These are phyloP conservation scores for Cyberlindnera veronae DNA, from an alignment of 805 yeast species.

Conservation along the genomic window DNA sequence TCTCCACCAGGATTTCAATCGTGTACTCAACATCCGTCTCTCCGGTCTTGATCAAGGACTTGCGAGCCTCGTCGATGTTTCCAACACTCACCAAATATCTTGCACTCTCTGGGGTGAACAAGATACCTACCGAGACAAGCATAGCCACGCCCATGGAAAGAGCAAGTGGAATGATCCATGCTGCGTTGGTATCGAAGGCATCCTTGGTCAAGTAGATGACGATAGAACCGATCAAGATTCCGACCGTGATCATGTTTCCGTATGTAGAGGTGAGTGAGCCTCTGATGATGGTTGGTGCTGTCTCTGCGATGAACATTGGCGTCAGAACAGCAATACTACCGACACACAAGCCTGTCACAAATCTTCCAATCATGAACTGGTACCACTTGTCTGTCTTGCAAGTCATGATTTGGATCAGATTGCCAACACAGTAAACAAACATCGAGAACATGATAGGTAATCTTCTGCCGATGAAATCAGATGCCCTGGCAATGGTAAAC, in stretches of 20 bases:
- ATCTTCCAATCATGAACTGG: conserved; percentile 62
- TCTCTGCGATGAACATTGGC: conserved; percentile 67
- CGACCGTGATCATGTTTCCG: conserved; percentile 62
- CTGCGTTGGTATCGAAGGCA: conserved; percentile 38
- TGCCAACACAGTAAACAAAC: conserved; percentile 56
- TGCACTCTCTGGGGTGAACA: conserved; percentile 67
- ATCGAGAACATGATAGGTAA: conserved; percentile 51
- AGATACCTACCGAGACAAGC: conserved; percentile 56
- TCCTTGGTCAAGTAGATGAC: conserved; percentile 52
- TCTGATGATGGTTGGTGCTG: conserved; percentile 62
- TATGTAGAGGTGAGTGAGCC: conserved; percentile 64
- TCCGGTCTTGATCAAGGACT: conserved; percentile 45
- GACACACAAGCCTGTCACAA: conserved; percentile 68
- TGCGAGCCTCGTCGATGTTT: conserved; percentile 50
- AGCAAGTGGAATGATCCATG: conserved; percentile 69
- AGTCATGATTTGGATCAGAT: conserved; percentile 55
- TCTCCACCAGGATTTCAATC: conserved; percentile 4
- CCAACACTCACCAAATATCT: conserved; percentile 50
- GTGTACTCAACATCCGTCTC: conserved; percentile 38
- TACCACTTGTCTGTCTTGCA: conserved; percentile 45
- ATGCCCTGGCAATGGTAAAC: conserved; percentile 51
- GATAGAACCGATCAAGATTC: conserved; percentile 66
- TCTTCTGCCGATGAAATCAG: conserved; percentile 61
- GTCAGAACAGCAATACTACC: conserved; percentile 72
- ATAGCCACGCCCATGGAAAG: conserved; percentile 39